Evolutionary conservation across 169 alveolate species (phyloP), one percentile per base, ranked within the genome.

Genomic region (Eimeria nieschulzi): DNA sequence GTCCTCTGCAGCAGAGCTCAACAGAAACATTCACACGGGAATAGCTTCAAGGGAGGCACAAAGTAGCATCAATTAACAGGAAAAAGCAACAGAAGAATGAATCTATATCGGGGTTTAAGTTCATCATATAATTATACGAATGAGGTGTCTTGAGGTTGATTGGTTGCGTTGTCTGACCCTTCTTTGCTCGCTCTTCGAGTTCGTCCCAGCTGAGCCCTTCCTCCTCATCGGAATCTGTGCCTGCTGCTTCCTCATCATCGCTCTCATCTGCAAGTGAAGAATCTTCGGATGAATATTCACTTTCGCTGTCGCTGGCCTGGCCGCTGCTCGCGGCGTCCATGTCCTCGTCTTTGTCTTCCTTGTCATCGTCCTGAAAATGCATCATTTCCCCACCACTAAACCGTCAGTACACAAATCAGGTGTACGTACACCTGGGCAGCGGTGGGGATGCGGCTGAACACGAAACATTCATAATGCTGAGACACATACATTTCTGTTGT

Each of bases 191-290:
- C 55, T 73, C 93, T 33, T 90, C 93, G 17, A 90, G 75, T 33
- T 90, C 93, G 53, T 90, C 93, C 93, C 93, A 90, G 83, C 80
- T 64, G 53, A 75, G 85, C 59, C 93, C 93, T 33, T 90, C 93
- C n/a, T 73, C 87, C 54, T 90, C 93, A 51, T 80, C 93, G 0
- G 80, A 56, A 5, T 39, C 84, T 17, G 82, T 71, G 54, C 26
- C 93, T 61, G 80, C 56, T 75, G 51, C 80, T n/a, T 78, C 88
- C 25, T 73, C 86, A 39, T 90, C 93, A 63, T 90, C 93, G 26
- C 83, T 76, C 23, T 72, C 87, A 21, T 72, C 93, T 0, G 86
- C 88, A 0, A 88, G 72, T 9, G 86, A 88, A 9, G 63, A 72
- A 12, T 75, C 88, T 15, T 87, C 85, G 8, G 78, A 33, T 15